Percentiles rank a stretch among this genome's conserved stretches.
Evolutionary conservation across 441 rosid species (phyloP).

Genomic region (Macaranga tanarius): DNA sequence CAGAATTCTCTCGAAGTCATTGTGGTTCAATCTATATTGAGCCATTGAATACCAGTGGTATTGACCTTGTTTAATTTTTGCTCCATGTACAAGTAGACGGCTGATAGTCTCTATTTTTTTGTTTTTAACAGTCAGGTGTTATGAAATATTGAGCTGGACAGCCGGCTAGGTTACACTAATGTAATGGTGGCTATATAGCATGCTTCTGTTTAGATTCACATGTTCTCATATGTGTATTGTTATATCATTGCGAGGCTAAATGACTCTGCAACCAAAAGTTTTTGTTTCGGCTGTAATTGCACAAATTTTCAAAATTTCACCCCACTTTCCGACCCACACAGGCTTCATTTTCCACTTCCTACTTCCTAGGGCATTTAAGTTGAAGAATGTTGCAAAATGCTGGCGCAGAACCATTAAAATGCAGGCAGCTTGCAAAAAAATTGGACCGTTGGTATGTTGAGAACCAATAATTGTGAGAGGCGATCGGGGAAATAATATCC

Average conservation of each 20-base stretch:
- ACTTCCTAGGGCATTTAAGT: too few species aligned
- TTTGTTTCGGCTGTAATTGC: too few species aligned
- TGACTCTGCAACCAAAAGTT: too few species aligned
- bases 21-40: slow-evolving; percentile 15
- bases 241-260: neutral
- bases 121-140: slow-evolving; percentile 14
- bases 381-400: too few species aligned
- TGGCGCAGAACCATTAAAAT: too few species aligned
- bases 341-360: too few species aligned
- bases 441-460: neutral
- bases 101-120: neutral
- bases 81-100: slow-evolving; percentile 24
- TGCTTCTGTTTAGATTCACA: slow-evolving; percentile 7
- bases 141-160: slow-evolving; percentile 22
- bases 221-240: neutral
- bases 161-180: slow-evolving; percentile 8
- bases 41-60: slow-evolving; percentile 18
- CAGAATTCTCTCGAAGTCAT: neutral
- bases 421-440: too few species aligned
- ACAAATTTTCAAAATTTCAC: too few species aligned
- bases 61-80: slow-evolving; percentile 19
- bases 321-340: too few species aligned
- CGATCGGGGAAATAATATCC: neutral
- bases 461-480: neutral
- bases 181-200: slow-evolving; percentile 3